phyloP scores from a whole-genome alignment of 257 asterid genomes.

The Fraxinus americana region DNA sequence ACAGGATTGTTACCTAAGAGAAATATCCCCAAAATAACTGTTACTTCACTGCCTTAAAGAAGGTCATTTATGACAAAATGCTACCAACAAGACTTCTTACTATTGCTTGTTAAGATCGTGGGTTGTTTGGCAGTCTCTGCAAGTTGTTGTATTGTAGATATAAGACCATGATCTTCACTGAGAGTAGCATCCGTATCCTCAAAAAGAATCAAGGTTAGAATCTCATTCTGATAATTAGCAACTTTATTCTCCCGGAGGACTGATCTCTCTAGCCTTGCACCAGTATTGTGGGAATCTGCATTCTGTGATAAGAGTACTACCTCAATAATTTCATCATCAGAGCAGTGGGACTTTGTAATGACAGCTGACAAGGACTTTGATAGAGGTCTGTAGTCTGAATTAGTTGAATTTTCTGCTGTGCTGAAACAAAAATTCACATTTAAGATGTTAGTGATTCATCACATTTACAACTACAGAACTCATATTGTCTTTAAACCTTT shows the following conservation, averaged over 20 bases:
- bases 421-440: slow-evolving; percentile 50
- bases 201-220: slow-evolving; percentile 77
- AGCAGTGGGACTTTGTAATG: slow-evolving; percentile 33
- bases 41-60: slow-evolving; percentile 23
- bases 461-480: slow-evolving; percentile 5
- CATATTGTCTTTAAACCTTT: neutral
- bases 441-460: slow-evolving; percentile 23
- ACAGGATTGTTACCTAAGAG: slow-evolving; percentile 63
- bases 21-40: slow-evolving; percentile 24
- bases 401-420: slow-evolving; percentile 42
- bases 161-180: slow-evolving; percentile 80
- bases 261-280: slow-evolving; percentile 30
- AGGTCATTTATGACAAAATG: slow-evolving; percentile 5
- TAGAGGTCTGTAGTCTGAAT: slow-evolving; percentile 37
- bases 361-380: slow-evolving; percentile 40
- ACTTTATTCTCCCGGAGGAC: slow-evolving; percentile 34
- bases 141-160: slow-evolving; percentile 81
- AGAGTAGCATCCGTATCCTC: slow-evolving; percentile 92
- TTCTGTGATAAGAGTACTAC: slow-evolving; percentile 44
- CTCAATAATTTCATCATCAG: slow-evolving; percentile 55
- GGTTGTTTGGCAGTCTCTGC: slow-evolving; percentile 92
- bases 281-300: slow-evolving; percentile 46
- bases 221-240: slow-evolving; percentile 41
- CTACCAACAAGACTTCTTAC: slow-evolving; percentile 54
- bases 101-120: slow-evolving; percentile 89